A percentile compares a stretch with the other conserved stretches of the same genome.
Evolutionary conservation across 192 early-diverging fungal species (phyloP).

Genomic region (Phycomyces blakesleeanus): DNA sequence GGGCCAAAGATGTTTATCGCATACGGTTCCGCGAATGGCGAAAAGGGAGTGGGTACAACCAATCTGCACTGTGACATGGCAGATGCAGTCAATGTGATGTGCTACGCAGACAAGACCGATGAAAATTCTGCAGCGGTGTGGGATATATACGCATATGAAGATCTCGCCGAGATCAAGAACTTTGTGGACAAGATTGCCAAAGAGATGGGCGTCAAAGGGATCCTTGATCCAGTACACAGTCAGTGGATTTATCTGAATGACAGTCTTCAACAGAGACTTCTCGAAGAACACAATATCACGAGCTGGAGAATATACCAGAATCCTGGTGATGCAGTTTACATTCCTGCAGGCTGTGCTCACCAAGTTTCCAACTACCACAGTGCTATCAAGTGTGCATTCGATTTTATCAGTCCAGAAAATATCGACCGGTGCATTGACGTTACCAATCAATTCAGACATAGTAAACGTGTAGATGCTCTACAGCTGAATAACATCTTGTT

Average conservation of each 20-base stretch:
- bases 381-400: conserved; percentile 67
- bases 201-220: no score
- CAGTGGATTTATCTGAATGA: conserved; percentile 61
- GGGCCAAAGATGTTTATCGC: conserved; percentile 78
- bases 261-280: conserved; percentile 37
- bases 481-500: conserved; percentile 24
- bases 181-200: conserved; percentile 34
- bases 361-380: conserved; percentile 68
- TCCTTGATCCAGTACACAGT: conserved; percentile 60
- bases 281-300: conserved; percentile 31
- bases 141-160: conserved; percentile 56
- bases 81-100: conserved; percentile 78
- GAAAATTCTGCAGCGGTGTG: conserved; percentile 49
- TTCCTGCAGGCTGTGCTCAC: conserved; percentile 74
- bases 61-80: conserved; percentile 78
- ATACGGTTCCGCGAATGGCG: conserved; percentile 36
- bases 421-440: conserved; percentile 42
- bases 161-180: conserved; percentile 32
- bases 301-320: conserved; percentile 62
- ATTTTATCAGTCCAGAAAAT: conserved; percentile 66
- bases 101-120: conserved; percentile 9
- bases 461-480: conserved; percentile 45
- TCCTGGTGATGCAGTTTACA: conserved; percentile 71
- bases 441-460: conserved; percentile 48
- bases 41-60: conserved; percentile 59